phyloP scores from a whole-genome alignment of 352 stramenopile species.

The Phytophthora brassicae region DNA sequence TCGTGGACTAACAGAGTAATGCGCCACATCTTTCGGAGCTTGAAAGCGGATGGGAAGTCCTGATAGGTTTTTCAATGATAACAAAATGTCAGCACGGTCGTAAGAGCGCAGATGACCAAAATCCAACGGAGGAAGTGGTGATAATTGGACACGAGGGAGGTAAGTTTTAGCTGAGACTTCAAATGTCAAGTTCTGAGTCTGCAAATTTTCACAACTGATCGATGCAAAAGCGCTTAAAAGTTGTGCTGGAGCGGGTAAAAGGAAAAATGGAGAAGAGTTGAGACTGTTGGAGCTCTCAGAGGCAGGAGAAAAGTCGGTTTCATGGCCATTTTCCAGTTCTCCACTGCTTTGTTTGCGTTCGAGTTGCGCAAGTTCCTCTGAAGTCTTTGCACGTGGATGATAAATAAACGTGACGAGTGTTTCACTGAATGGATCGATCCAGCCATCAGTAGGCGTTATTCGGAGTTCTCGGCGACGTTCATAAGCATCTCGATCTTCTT shows the following conservation, averaged over 20 bases:
- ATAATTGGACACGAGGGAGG: slow-evolving; percentile 49
- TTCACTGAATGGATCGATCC: slow-evolving; percentile 65
- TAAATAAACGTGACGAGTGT: slow-evolving; percentile 51
- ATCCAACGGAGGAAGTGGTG: slow-evolving; percentile 46
- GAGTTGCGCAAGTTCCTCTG: slow-evolving; percentile 27
- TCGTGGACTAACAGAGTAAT: slow-evolving; percentile 75
- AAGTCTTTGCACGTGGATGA: slow-evolving; percentile 42
- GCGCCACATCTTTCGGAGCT: slow-evolving; percentile 55
- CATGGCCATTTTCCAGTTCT: background rate
- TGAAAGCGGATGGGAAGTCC: slow-evolving; percentile 64
- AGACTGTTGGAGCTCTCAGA: slow-evolving; percentile 1
- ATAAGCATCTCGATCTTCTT: slow-evolving; percentile 70
- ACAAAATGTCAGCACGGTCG: slow-evolving; percentile 79
- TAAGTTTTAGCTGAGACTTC: slow-evolving; percentile 70
- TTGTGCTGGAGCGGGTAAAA: slow-evolving; percentile 27
- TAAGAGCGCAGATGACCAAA: slow-evolving; percentile 87
- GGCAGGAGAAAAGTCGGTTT: background rate
- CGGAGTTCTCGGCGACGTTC: slow-evolving; percentile 71
- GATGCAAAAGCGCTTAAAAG: slow-evolving; percentile 69
- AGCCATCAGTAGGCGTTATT: slow-evolving; percentile 53
- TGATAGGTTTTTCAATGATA: slow-evolving; percentile 84
- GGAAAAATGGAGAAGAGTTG: slow-evolving; percentile 11
- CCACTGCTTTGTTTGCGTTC: slow-evolving; percentile 19
- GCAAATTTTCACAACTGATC: slow-evolving; percentile 65
- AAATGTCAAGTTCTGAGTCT: slow-evolving; percentile 73